These are phyloP conservation scores for Jaltomata sinuosa DNA, from an alignment of 257 asterid genomes.

Conservation along the genomic window DNA sequence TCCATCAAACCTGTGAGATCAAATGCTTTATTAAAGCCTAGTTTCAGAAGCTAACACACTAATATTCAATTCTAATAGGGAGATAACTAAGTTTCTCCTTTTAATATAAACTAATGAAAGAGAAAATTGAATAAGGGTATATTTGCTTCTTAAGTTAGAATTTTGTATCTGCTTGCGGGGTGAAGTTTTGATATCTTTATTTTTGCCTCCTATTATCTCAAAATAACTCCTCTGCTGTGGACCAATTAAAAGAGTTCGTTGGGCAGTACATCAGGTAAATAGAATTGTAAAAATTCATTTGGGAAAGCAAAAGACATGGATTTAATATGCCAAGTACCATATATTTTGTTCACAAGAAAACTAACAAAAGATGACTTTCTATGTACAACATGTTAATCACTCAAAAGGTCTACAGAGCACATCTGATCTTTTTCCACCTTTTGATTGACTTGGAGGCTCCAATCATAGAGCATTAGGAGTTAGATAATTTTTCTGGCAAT, in stretches of 20 bases:
- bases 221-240: neutral
- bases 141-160: neutral
- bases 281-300: neutral
- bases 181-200: neutral
- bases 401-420: neutral
- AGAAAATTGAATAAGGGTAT: neutral
- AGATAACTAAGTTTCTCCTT: neutral
- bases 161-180: neutral
- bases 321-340: neutral
- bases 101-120: neutral
- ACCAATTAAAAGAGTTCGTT: neutral
- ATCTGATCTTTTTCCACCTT: neutral
- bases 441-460: neutral
- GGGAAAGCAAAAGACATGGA: neutral
- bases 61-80: neutral
- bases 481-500: neutral
- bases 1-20: conserved; percentile 80
- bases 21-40: neutral
- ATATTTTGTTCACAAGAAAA: neutral
- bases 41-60: neutral
- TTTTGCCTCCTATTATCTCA: neutral
- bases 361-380: neutral
- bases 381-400: neutral
- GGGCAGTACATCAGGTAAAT: neutral
- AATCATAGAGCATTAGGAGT: neutral